Evolutionary conservation across 305 asterid species (phyloP), one percentile per base, ranked within the genome.

Genomic region (Solanum hybrid): DNA sequence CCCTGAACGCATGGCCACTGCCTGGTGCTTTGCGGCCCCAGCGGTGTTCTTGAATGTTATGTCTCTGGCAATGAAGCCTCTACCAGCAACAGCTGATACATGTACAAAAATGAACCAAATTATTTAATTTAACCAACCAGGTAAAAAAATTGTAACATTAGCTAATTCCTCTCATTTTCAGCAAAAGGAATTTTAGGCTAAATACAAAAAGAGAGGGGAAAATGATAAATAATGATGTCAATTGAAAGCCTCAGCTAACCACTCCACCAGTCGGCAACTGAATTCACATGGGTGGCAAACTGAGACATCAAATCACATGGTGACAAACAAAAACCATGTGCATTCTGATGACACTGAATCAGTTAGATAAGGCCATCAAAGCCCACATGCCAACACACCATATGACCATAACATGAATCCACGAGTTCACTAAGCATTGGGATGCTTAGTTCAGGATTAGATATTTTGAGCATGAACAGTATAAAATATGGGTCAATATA

Each of bases 1-100:
- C 1, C 95, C 96, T 0, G 98, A 97, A 3, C 97, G 92, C 10
- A 95, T 42, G 80, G 99, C 98, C 37, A 95, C 99, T 3, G 99
- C 99, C 88, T 97, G 99, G 89, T 95, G 96, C 88, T 95, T 97
- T 1, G 0, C n/a, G 0, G 98, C 89, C 11, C 99, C 98, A n/a
- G 99, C 99, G 0, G 95, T 95, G 94, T 97, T 97, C 78, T 4
- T 89, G 92, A 97, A 94, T 37, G 90, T 88, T 56, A 97, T 95
- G 94, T 93, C 98, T 46, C 93, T 93, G 1, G 98, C 99, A 1
- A 96, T 91, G 94, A 97, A 97, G 8, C 95, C 94, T 89, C 85
- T 92, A 16, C 99, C 99, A 2, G 90, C 94, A 3, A 76, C 93
- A 69, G 92, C 99, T 97, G 93, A 26, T 60, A n/a, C 17, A 38